Evolutionary conservation across 116 monocot genomes (phyloP).

Genomic region (Papilionanthe hybrid): DNA sequence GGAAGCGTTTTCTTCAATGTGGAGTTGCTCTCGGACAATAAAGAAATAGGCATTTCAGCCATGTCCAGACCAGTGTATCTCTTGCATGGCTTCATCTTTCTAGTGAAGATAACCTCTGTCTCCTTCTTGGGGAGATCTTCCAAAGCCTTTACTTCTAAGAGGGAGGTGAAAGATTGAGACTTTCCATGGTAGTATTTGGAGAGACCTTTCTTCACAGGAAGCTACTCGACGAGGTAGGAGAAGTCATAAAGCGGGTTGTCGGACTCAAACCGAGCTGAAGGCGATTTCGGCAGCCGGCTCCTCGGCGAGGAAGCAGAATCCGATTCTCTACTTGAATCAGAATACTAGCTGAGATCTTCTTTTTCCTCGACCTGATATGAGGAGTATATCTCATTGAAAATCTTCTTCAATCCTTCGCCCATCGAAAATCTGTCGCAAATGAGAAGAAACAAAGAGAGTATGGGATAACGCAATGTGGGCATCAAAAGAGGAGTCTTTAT

Average conservation of each 20-base stretch:
- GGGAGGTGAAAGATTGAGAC: conserved; percentile 23
- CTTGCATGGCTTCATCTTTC: conserved; percentile 18
- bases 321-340: neutral
- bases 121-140: conserved; percentile 24
- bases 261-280: neutral
- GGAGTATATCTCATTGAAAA: neutral
- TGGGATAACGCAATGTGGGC: neutral
- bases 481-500: neutral
- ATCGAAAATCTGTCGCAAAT: neutral
- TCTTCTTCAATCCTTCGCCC: conserved; percentile 9
- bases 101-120: neutral
- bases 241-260: conserved; percentile 11
- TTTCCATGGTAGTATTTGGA: conserved; percentile 23
- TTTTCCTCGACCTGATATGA: neutral
- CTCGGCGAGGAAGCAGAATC: neutral
- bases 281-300: neutral
- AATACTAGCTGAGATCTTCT: conserved; percentile 1
- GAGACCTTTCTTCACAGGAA: conserved; percentile 21
- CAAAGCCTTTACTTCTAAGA: conserved; percentile 5
- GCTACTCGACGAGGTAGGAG: conserved; percentile 16
- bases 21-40: neutral
- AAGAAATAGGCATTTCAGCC: neutral
- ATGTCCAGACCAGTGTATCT: conserved; percentile 12
- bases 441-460: neutral
- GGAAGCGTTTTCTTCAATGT: neutral